Conservation (phyloP, 1,284 basidiomycete genomes). For the Ustilago bromivora region DNA sequence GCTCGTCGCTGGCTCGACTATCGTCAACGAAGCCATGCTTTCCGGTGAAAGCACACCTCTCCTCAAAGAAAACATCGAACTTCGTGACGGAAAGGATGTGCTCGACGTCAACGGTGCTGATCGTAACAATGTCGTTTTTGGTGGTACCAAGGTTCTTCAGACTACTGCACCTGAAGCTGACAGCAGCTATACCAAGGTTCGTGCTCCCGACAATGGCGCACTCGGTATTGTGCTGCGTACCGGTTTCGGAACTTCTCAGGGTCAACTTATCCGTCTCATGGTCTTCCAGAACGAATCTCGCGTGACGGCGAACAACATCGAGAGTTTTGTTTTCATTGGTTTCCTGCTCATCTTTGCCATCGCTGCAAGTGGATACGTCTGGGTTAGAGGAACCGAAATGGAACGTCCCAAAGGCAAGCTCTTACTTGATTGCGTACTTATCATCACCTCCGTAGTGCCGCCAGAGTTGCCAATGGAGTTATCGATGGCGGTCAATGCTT, state of each 20-base stretch:
- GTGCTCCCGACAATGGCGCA: constrained; percentile 66
- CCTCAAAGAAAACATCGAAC: constrained; percentile 68
- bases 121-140: constrained; percentile 68
- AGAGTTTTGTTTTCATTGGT: constrained; percentile 68
- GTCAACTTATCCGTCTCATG: constrained; percentile 69
- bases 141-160: constrained; percentile 69
- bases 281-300: constrained; percentile 69
- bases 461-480: constrained; percentile 70
- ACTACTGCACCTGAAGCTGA: constrained; percentile 60
- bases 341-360: constrained; percentile 69
- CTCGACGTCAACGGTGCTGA: constrained; percentile 67
- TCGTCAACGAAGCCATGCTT: constrained; percentile 70
- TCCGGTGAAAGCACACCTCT: constrained; percentile 68
- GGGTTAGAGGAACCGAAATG: constrained; percentile 65
- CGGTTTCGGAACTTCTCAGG: constrained; percentile 69
- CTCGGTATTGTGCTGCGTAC: constrained; percentile 66
- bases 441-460: constrained; percentile 69
- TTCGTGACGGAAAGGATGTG: constrained; percentile 61
- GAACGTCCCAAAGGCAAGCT: constrained; percentile 68
- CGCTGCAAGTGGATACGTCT: constrained; percentile 67
- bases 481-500: constrained; percentile 69
- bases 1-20: constrained; percentile 61
- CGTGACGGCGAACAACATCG: constrained; percentile 68
- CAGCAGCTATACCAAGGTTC: constrained; percentile 45
- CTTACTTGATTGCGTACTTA: constrained; percentile 67